Percentiles rank a stretch among this genome's conserved stretches.
Evolutionary conservation across 441 rosid species (phyloP).

Genomic region (Isatis lusitanica): DNA sequence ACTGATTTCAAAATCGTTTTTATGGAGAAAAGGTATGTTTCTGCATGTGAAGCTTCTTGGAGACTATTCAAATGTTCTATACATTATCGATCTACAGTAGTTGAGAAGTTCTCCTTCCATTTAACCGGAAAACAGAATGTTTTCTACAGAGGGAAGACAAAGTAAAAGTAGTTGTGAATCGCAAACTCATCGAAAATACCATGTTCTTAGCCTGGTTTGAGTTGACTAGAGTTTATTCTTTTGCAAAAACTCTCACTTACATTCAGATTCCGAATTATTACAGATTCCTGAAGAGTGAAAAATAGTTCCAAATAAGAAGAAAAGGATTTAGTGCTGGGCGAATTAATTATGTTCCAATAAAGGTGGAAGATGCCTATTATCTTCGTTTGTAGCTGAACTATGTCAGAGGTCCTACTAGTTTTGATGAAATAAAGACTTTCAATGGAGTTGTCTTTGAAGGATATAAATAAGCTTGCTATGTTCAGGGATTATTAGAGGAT

Average conservation of each 20-base stretch:
- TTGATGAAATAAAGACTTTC: background rate
- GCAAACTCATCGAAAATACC: no score
- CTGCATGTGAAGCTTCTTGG: background rate
- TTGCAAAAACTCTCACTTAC: no score
- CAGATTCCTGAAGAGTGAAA: background rate
- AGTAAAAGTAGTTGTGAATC: no score
- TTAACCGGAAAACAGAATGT: no score
- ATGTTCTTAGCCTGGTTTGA: no score
- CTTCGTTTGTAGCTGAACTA: background rate
- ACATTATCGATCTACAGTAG: background rate
- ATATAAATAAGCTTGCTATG: background rate
- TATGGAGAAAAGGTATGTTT: background rate
- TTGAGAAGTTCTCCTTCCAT: no score
- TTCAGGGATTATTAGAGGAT: background rate
- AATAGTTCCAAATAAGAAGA: background rate
- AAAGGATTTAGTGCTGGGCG: background rate
- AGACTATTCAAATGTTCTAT: background rate
- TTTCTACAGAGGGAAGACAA: no score
- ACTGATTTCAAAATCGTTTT: no score
- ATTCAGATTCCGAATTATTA: background rate
- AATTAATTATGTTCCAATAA: background rate
- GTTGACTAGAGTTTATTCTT: no score
- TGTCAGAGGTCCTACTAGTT: background rate
- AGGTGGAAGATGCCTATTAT: background rate
- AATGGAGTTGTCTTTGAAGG: fast-evolving